Base-by-base conservation (phyloP, 345 rosid genomes). In the Lepidium didymum region DNA sequence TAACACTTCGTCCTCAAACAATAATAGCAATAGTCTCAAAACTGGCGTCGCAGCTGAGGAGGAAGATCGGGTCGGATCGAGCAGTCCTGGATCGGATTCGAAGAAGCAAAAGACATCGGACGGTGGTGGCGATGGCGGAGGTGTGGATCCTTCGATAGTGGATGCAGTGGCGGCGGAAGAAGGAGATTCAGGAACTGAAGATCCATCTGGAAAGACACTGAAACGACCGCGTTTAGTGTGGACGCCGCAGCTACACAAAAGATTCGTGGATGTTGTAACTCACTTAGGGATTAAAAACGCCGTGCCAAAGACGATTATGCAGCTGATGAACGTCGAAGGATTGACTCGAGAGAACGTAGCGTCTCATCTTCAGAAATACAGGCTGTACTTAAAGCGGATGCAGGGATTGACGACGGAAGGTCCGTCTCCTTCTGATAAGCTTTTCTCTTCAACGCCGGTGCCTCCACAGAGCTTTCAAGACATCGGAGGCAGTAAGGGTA, bases 271-370 rank as follows among this genome's bases (percentile, higher is more conserved):
- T 27, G 97, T 95, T 46, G 97, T 95, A 35, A 82, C 82, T 4
- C 92, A 89, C 59, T 64, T 95, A 2, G 99, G 99, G 70, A 82
- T 95, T 0, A 86, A 87, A 38, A 95, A 87, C 87, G 99, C 96
- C 0, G 99, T 95, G 0, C 99, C 99, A 13, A 95, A 95, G 83
- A 91, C 97, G 38, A 91, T 95, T 67, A 95, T 95, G 99, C 99
- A 91, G 82, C 54, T 91, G 74, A 95, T 95, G 99, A 95, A 95
- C 66, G 99, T 95, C 0, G 96, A 91, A 56, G 99, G 99, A 3
- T 23, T 95, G 70, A 95, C 96, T 14, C 82, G 96, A 7, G 98
- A 95, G 62, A 95, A 91, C 80, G 99, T 95, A 1, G 99, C 99
- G 1, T 89, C 94, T 59, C 97, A 95, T 70, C 68, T 95, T 56